These are phyloP conservation scores for Mycena haematopus DNA, from an alignment of 768 basidiomycete genomes.

Conservation along the genomic window DNA sequence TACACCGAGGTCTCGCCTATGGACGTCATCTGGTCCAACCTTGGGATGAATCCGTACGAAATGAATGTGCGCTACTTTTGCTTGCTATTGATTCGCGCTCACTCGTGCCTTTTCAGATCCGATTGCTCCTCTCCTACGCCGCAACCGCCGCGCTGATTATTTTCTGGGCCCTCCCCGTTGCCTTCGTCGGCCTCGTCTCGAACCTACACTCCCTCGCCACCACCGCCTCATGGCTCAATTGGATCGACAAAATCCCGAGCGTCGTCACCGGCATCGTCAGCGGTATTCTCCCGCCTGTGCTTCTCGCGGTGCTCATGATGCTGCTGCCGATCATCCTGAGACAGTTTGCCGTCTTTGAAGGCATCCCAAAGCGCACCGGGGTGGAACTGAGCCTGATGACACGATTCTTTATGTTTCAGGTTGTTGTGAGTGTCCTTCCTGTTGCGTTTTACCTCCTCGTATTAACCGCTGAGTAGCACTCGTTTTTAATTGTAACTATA, in stretches of 20 bases:
- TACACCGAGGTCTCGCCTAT: constrained; percentile 85
- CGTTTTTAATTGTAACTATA: constrained; percentile 90
- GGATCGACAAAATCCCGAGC: constrained; percentile 77
- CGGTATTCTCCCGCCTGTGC: constrained; percentile 87
- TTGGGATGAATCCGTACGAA: constrained; percentile 91
- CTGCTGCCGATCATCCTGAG: constrained; percentile 83
- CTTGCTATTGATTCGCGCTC: not conserved
- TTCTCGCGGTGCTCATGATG: constrained; percentile 92
- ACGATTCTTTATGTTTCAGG: constrained; percentile 91
- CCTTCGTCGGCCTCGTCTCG: constrained; percentile 85
- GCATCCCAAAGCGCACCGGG: constrained; percentile 83
- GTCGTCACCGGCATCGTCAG: constrained; percentile 81
- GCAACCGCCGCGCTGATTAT: constrained; percentile 82
- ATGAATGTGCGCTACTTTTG: constrained; percentile 48
- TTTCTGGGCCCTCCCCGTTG: constrained; percentile 88
- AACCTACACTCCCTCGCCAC: constrained; percentile 77
- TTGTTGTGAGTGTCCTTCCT: constrained; percentile 65
- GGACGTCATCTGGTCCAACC: constrained; percentile 93
- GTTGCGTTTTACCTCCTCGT: no score
- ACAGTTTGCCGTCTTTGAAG: constrained; percentile 83
- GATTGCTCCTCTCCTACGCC: constrained; percentile 71
- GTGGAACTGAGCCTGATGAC: constrained; percentile 93
- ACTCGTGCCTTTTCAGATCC: constrained; percentile 39
- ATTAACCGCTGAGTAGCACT: constrained; percentile 63
- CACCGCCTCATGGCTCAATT: constrained; percentile 73